Evolutionary conservation across 768 basidiomycete species (phyloP), one percentile per base, ranked within the genome.

Genomic region (Boletales sp.): DNA sequence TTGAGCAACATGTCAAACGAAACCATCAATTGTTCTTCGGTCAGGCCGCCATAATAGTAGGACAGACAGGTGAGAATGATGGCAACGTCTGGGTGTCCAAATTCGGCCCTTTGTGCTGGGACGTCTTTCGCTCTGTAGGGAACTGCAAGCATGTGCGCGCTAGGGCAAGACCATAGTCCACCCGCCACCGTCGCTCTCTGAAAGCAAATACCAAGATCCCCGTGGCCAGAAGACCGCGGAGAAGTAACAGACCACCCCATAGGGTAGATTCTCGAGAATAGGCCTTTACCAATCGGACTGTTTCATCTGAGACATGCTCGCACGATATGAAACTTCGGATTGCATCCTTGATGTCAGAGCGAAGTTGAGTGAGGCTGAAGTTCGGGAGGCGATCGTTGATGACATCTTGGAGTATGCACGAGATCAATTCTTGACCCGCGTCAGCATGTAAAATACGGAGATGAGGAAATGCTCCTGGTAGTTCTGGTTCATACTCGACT

Each of bases 91-190:
- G 71, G 71, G 41, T 74, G 71, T 5, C 68, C 69, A 34, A 72
- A 72, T 17, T 74, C 72, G n/a, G 71, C 72, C 25, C 66, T 57
- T 38, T 57, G 52, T 8, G 72, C 58, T 0, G 71, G 71, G 17
- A 70, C 55, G 19, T 74, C 73, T 46, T 70, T 72, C 0, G 71
- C 73, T 2, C 71, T 57, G 21, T 72, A 72, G 0, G 71, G 71
- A 1, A 72, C 73, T 0, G 71, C 71, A 5, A 72, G 54, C 57
- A 61, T 56, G 0, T 71, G 14, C 71, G 67, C 15, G 36, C 6
- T 7, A 50, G 61, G 36, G 70, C 52, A 14, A 69, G 67, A 4
- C 71, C 71, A 54, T 69, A 74, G 46, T 73, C 67, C 8, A 74
- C 73, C 3, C 72, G 49, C 71, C 71, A 72, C 19, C 73, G 58